Evolutionary conservation across 805 yeast genomes (phyloP).

Genomic region (Kluyveromyces nonfermentans): DNA sequence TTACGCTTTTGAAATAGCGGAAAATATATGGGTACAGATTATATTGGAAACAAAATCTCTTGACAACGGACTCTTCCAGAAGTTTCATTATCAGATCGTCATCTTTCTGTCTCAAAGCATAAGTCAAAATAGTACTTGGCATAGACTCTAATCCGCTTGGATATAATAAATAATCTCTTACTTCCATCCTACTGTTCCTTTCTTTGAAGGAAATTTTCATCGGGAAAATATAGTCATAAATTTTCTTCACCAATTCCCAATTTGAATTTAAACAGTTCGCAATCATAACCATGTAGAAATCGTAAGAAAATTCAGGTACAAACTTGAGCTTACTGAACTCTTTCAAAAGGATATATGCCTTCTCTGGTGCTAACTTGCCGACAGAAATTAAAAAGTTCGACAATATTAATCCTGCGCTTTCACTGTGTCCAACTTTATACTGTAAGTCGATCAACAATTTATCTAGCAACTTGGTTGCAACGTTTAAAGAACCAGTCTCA

Average conservation of each 20-base stretch:
- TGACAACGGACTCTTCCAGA: conserved; percentile 33
- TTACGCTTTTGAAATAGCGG: conserved; percentile 24
- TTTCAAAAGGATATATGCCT: conserved; percentile 30
- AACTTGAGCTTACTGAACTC: conserved; percentile 31
- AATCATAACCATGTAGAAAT: conserved; percentile 30
- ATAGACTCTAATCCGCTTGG: conserved; percentile 20
- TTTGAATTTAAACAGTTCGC: conserved; percentile 26
- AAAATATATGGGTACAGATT: conserved; percentile 28
- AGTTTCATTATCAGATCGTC: conserved; percentile 29
- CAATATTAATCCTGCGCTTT: conserved; percentile 33
- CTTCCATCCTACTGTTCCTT: conserved; percentile 5
- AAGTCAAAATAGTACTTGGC: conserved; percentile 20
- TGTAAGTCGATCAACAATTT: conserved; percentile 39
- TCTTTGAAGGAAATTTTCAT: conserved; percentile 18
- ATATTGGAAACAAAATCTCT: conserved; percentile 24
- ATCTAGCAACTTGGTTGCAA: conserved; percentile 52
- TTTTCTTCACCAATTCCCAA: conserved; percentile 27
- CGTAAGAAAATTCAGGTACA: conserved; percentile 35
- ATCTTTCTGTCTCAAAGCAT: conserved; percentile 23
- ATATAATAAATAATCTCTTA: conserved; percentile 16
- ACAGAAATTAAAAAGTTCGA: conserved; percentile 36
- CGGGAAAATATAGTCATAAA: conserved; percentile 33
- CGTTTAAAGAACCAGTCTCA: conserved; percentile 37
- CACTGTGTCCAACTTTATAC: conserved; percentile 25
- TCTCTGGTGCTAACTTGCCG: conserved; percentile 27